Conservation (phyloP, 257 asterid genomes). For the Solanum pinnatisectum region DNA sequence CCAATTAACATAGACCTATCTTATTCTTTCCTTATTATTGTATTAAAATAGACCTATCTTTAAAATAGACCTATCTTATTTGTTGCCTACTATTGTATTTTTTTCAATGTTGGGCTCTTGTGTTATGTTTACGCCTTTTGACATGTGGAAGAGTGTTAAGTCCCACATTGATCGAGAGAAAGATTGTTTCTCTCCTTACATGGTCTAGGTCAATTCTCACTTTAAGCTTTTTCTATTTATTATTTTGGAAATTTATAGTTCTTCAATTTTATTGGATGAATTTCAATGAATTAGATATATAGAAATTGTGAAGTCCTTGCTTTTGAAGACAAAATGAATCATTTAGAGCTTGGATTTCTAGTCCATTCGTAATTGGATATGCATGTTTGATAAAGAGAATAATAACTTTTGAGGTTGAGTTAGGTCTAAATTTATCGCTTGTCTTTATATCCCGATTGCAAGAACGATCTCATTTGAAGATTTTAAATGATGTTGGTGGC, state of each 20-base stretch:
- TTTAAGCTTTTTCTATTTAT: neutral
- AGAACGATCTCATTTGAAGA: neutral
- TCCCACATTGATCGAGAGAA: neutral
- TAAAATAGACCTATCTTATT: no score
- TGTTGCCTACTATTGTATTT: neutral
- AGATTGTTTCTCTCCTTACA: neutral
- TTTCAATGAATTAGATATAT: neutral
- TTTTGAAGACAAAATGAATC: neutral
- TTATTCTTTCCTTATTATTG: no score
- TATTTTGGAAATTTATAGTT: neutral
- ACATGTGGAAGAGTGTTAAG: neutral
- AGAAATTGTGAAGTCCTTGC: neutral
- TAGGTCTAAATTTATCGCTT: neutral
- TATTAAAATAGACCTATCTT: no score
- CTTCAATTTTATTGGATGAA: neutral
- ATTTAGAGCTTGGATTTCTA: neutral
- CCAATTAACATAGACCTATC: neutral
- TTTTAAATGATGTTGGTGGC: neutral
- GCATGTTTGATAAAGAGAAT: neutral
- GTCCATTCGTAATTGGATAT: neutral
- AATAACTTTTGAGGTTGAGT: neutral
- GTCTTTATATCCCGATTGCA: neutral
- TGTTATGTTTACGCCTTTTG: neutral
- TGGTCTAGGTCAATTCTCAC: neutral
- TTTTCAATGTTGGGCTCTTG: neutral